Base-by-base conservation (phyloP, 768 basidiomycete species). In the Rubroboletus pulcherrimus region DNA sequence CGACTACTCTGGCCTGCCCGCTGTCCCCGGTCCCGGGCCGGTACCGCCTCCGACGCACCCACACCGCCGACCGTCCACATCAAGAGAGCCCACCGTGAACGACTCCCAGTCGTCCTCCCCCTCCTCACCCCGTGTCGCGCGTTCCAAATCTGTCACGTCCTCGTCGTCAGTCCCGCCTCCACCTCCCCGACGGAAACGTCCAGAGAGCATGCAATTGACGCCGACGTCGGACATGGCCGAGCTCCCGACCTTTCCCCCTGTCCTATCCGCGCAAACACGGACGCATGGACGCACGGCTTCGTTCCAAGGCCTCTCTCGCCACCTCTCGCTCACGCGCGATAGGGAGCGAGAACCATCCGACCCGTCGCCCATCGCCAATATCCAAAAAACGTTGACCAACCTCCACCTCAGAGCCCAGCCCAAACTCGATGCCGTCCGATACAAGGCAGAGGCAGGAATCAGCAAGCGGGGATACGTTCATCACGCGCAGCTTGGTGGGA, bases 401-500 rank as follows among this genome's bases (percentile, higher is more conserved):
- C 62, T 78, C 9, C 73, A 73, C n/a, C 66, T 69, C 49, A 65
- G 63, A 19, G 75, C 75, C 12, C 77, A 82, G 63, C 85, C 84
- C 0, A 77, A 72, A 42, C 65, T 87, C 26, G 85, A 87, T 54
- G 79, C 80, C 31, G 86, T 83, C 26, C 72, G 84, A 56, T 88
- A 81, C 69, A 88, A 88, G 69, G 86, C 85, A 0, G 86, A 88
- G 67, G 87, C 86, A 19, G 86, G 85, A 17, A 61, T 89, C 33
- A 82, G 77, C 56, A 73, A 73, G 61, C 74, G 85, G 5, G 87
- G 86, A 39, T 88, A 79, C 59, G 79, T 86, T 35, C 67, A 71
- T 38, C 74, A 73, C 56, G 24, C 68, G 39, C 69, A 69, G 26
- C 48, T 65, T 6, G 62, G 66, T 14, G 58, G 56, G 29, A 57